Evolutionary conservation across 176 grass and related monocot species (phyloP), one percentile per base, ranked within the genome.

Genomic region (Pharus latifolius): DNA sequence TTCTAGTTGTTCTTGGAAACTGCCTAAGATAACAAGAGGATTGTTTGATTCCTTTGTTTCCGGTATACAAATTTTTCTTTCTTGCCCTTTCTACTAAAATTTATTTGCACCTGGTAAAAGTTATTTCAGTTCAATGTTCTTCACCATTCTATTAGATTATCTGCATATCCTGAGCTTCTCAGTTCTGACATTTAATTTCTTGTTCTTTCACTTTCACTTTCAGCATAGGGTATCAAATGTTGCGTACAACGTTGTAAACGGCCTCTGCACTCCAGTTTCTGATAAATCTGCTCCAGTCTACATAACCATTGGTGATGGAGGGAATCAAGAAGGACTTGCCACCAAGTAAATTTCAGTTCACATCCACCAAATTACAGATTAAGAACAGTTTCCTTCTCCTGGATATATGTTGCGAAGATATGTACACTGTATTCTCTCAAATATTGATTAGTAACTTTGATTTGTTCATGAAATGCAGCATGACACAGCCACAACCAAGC

Each of bases 211-310:
- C 5, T 16, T 57, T 38, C n/a, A n/a, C n/a, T 85, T 77, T 65
- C 89, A 97, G 89, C 81, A 92, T 80, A 85, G 93, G 24, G 74
- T 92, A 80, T 97, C 89, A 35, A 97, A 97, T 26, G 63, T 79
- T 0, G 83, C 74, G 3, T 97, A 97, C 63, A 92, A 97, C 73
- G 76, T 97, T 17, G 62, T 90, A 56, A 97, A 97, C 10, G 70
- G 74, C 1, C 65, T 72, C 57, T 97, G 93, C 37, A 80, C 50
- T 5, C 93, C 89, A 4, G 33, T 97, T 22, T 58, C 28, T 5
- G 82, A 97, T 45, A 63, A 73, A 40, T 79, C 83, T 20, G 83
- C 93, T 23, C 93, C 93, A 6, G 78, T 97, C 40, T 97, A 97
- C 63, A 63, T 97, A 40, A 97, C 89, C 25, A 88, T 97, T 4